These are phyloP conservation scores for Cladosporium sp. DNA, from an alignment of 2,329 filamentous ascomycete genomes.

Conservation along the genomic window DNA sequence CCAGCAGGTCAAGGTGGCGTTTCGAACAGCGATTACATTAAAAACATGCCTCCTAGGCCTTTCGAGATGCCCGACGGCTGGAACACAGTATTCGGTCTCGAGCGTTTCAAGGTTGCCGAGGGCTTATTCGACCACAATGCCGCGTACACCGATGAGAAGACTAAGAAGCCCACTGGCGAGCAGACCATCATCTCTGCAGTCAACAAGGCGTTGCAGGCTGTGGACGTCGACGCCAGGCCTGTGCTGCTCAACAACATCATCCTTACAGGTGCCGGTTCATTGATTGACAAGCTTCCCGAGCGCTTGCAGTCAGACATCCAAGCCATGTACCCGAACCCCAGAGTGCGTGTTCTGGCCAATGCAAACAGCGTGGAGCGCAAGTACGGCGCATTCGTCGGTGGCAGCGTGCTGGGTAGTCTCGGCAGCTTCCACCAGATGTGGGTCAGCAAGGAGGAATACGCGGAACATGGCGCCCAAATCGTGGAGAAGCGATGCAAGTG, in stretches of 20 bases:
- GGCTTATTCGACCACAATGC: slow-evolving; percentile 85
- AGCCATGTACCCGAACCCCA: slow-evolving; percentile 74
- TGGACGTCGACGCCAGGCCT: slow-evolving; percentile 84
- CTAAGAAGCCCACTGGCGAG: slow-evolving; percentile 51
- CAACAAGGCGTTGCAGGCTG: slow-evolving; percentile 67
- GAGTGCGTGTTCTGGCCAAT: slow-evolving; percentile 83
- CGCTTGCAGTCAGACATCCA: slow-evolving; percentile 80
- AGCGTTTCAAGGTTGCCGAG: slow-evolving; percentile 82
- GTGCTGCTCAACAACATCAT: slow-evolving; percentile 85
- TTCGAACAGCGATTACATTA: slow-evolving; percentile 69
- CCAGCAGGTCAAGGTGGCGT: slow-evolving; percentile 32
- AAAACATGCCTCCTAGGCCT: slow-evolving; percentile 70
- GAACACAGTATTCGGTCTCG: slow-evolving; percentile 89
- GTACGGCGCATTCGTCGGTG: slow-evolving; percentile 93
- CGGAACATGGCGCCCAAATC: slow-evolving; percentile 85
- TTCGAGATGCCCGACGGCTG: slow-evolving; percentile 97
- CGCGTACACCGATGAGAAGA: slow-evolving; percentile 53
- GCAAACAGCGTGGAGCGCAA: slow-evolving; percentile 82
- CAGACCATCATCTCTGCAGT: slow-evolving; percentile 84
- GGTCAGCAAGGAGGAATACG: slow-evolving; percentile 96
- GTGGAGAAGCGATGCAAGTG: slow-evolving; percentile 96
- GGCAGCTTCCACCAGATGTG: slow-evolving; percentile 99
- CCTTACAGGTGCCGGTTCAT: slow-evolving; percentile 79
- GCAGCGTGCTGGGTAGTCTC: slow-evolving; percentile 89
- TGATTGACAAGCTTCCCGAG: slow-evolving; percentile 90